Evolutionary conservation across 1,284 basidiomycete species (phyloP), one percentile per base, ranked within the genome.

Genomic region (Malassezia obtusa): DNA sequence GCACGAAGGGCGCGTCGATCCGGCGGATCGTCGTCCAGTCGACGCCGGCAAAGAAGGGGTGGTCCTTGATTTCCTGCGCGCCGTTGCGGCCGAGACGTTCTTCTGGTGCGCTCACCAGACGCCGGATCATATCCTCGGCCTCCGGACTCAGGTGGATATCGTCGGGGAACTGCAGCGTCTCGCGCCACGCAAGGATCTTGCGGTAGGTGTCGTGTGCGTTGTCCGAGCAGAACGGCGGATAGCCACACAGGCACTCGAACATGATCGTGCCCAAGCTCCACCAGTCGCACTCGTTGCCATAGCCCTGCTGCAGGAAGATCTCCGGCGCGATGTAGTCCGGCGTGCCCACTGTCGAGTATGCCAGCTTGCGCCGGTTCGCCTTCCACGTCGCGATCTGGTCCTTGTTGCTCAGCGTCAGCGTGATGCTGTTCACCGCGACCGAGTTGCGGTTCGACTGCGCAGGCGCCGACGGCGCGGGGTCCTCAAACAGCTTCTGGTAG

Each of bases 241-340:
- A 95, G 11, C 76, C 92, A 64, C 95, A 89, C 22, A 98, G 80
- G 76, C 92, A 96, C 76, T 98, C 92, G 71, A 92, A 98, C 85
- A 94, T 95, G 77, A 98, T 96, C 4, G 91, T 90, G 11, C 92
- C 76, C 45, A 76, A 58, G 49, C 71, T 73, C 90, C 90, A 95
- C 90, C 90, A 95, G 75, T 95, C 91, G 72, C 90, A 94, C 76
- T 95, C 92, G 75, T 95, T 91, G 48, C 90, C 89, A 67, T 98
- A 98, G 2, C 92, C 92, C 72, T 94, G 87, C 78, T 94, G 86
- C 71, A 92, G 77, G 80, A 98, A 98, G 72, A 98, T 94, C 72
- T 98, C 92, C 1, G 92, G 92, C 0, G 94, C 91, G 65, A 98
- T 98, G 80, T 98, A 99, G 76, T 98, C 92, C 0, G 94, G 94